phyloP scores from a whole-genome alignment of 306 rosid species.

The Trichosanthes truncata region DNA sequence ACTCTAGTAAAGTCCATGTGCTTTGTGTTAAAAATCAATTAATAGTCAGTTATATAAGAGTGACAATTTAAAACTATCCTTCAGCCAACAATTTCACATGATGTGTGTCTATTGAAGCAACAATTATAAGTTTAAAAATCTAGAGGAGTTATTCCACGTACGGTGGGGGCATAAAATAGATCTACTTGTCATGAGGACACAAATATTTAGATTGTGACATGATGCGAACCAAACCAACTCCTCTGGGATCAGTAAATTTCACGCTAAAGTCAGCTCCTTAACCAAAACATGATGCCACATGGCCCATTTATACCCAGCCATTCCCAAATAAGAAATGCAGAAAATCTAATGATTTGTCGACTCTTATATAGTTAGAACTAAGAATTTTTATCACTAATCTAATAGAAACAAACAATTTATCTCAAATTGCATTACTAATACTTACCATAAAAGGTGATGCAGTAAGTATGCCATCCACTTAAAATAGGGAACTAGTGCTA shows the following conservation, averaged over 20 bases:
- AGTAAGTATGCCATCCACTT: not conserved
- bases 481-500: not conserved
- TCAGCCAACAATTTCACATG: not conserved
- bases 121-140: not conserved
- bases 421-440: not conserved
- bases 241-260: not conserved
- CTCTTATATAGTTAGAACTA: not conserved
- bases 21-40: not conserved
- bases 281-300: not conserved
- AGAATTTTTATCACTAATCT: not conserved
- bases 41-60: not conserved
- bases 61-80: not conserved
- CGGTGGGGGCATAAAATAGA: not conserved
- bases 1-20: not conserved
- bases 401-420: not conserved
- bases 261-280: not conserved
- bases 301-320: not conserved
- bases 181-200: not conserved
- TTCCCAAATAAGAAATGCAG: not conserved
- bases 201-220: not conserved
- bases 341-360: not conserved
- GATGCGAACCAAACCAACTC: not conserved
- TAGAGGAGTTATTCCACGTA: not conserved
- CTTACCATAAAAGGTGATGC: not conserved
- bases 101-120: not conserved